Percentiles rank a stretch among this genome's conserved stretches.
Conservation (phyloP, 2,329 filamentous ascomycete genomes). For the Penicillium sp. region DNA sequence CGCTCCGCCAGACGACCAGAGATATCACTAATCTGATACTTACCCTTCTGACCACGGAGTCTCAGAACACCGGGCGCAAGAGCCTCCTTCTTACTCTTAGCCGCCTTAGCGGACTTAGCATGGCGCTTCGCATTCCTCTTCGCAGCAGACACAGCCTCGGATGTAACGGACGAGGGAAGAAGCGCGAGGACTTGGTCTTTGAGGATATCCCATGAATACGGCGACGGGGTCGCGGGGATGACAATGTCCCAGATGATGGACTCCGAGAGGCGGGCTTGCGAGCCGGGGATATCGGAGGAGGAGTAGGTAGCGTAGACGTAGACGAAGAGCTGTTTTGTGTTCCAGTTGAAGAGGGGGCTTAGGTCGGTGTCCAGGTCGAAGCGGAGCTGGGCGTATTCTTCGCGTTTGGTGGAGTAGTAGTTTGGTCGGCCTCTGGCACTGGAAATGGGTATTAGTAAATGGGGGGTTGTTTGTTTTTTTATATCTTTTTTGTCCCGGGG, state of each 20-base stretch:
- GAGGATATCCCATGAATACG: constrained; percentile 43
- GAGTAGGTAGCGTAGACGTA: constrained; percentile 81
- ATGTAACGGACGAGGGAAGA: constrained; percentile 24
- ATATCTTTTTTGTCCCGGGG: neutral
- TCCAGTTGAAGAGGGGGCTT: constrained; percentile 93
- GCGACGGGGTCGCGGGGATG: constrained; percentile 65
- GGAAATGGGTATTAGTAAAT: constrained; percentile 1
- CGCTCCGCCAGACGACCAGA: constrained; percentile 72
- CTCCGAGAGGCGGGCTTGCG: constrained; percentile 46
- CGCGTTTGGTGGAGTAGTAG: constrained; percentile 88
- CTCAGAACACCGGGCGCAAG: constrained; percentile 62
- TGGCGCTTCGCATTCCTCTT: constrained; percentile 29
- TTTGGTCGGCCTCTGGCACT: constrained; percentile 90
- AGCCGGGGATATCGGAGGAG: constrained; percentile 32
- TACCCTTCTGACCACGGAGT: constrained; percentile 82
- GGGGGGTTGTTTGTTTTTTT: neutral
- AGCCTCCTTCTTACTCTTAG: constrained; percentile 10
- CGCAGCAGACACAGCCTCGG: constrained; percentile 6
- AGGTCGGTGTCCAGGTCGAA: constrained; percentile 95
- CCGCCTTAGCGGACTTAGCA: constrained; percentile 23
- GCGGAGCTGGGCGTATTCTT: constrained; percentile 92
- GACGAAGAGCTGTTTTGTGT: constrained; percentile 97
- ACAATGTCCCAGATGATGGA: constrained; percentile 96
- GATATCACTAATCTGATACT: constrained; percentile 96
- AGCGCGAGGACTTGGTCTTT: constrained; percentile 31